Evolutionary conservation across 192 early-diverging fungal genomes (phyloP), one percentile per base, ranked within the genome.

Genomic region (Mortierella alpina): DNA sequence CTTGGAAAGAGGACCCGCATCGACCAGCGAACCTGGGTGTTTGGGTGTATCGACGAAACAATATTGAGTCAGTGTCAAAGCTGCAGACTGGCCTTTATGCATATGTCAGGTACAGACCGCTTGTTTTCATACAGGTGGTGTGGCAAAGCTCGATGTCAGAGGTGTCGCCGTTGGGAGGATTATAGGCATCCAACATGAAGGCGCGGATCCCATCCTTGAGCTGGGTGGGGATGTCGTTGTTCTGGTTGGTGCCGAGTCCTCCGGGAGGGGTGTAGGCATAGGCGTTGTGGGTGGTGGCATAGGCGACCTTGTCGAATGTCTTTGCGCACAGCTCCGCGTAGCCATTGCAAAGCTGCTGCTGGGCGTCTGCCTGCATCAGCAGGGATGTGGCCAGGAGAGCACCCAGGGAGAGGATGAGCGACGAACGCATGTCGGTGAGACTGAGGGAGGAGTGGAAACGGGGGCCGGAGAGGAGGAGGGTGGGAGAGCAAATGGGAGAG

Each of bases 251-350:
- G 11, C 89, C 88, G n/a, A 89, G 72, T 46, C 86, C 83, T 15
- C 74, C 84, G 73, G 84, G 82, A 4, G 84, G 87, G 15, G 80
- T 72, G 31, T 58, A 75, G 14, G 90, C 87, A 73, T 86, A 93
- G 6, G 93, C 87, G 70, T 94, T 95, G 84, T 96, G 95, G 3
- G 95, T 91, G 5, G 88, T 87, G 8, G 90, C 80, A 51, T 85
- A 91, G 5, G 93, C 86, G 18, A 96, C 85, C 57, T 85, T 61
- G 74, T 90, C 82, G 68, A 90, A 94, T 13, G 85, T 74, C 67
- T 85, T 87, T 22, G 74, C 56, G 64, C 95, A 96, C n/a, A 93
- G 83, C 54, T 90, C 88, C 2, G 84, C 59, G 72, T 91, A 89
- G 15, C 93, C 93, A 60, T 93, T 93, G 64, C 93, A 95, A 2